Evolutionary conservation across 495 filamentous ascomycete species (phyloP).

Genomic region (Tuber umbilicatum): DNA sequence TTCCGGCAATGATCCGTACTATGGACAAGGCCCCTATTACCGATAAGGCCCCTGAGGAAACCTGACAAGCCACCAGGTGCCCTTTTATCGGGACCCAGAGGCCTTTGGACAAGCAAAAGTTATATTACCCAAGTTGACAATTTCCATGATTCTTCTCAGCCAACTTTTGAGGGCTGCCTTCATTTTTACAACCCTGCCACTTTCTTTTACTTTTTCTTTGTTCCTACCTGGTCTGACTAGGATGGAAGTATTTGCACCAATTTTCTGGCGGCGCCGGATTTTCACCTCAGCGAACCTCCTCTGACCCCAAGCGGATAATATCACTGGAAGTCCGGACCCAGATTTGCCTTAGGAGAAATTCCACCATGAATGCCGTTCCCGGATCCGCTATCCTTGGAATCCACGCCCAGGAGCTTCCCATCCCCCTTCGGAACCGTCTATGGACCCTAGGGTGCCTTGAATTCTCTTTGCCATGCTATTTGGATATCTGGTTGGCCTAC

Average conservation of each 20-base stretch:
- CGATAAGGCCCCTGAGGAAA: neutral
- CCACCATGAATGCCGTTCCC: constrained; percentile 1
- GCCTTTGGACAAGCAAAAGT: neutral
- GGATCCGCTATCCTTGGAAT: neutral
- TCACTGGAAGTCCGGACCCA: neutral
- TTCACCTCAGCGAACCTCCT: neutral
- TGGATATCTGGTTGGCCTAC: neutral
- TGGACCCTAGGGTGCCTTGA: neutral
- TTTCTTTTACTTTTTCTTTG: neutral
- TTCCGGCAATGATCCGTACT: neutral
- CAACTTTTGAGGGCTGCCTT: neutral
- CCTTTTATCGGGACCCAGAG: neutral
- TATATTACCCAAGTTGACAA: neutral
- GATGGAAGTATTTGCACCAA: neutral
- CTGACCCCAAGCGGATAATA: neutral
- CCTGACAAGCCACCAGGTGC: neutral
- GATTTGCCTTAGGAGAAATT: neutral
- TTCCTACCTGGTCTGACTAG: neutral
- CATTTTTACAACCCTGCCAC: neutral
- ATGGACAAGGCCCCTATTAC: neutral
- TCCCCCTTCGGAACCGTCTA: neutral
- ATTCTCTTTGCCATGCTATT: neutral
- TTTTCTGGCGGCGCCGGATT: neutral
- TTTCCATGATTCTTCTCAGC: neutral
- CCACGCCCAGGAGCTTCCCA: neutral